Conservation (phyloP, 2,329 filamentous ascomycete species). For the Monilinia fructigena region DNA sequence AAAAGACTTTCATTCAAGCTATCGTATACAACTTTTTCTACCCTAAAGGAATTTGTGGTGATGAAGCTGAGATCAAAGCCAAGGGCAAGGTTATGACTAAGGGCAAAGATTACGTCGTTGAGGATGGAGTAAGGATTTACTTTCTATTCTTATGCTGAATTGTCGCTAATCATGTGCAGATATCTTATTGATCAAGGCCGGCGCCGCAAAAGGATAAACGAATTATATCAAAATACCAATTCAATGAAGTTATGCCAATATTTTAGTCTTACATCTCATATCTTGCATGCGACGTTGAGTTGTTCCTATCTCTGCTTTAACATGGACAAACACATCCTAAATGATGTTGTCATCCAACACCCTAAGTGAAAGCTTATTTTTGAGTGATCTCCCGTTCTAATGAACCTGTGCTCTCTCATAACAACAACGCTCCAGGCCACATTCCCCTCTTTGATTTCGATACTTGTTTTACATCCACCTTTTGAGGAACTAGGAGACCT, state of each 20-base stretch:
- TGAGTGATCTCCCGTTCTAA: not conserved
- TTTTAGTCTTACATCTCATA: not conserved
- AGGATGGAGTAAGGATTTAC: slow-evolving; percentile 58
- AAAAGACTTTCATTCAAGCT: slow-evolving; percentile 98
- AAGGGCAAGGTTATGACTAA: slow-evolving; percentile 98
- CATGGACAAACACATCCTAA: not conserved
- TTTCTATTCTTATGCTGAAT: slow-evolving; percentile 41
- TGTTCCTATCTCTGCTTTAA: not conserved
- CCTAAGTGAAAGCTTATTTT: no score
- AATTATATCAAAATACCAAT: slow-evolving; percentile 25
- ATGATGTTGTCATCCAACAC: not conserved
- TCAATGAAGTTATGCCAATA: slow-evolving; percentile 10
- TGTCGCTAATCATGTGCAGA: slow-evolving; percentile 22
- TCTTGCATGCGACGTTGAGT: not conserved
- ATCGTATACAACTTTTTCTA: slow-evolving; percentile 87
- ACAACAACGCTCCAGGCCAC: not conserved
- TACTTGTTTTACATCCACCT: no score
- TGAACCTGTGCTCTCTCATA: not conserved
- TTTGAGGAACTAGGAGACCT: no score
- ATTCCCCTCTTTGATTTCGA: not conserved
- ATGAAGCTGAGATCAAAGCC: slow-evolving; percentile 84
- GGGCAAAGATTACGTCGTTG: slow-evolving; percentile 92
- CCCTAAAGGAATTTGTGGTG: slow-evolving; percentile 77
- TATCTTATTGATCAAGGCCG: slow-evolving; percentile 38
- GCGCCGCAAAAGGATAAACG: slow-evolving; percentile 39